These are phyloP conservation scores for Salvia splendens DNA, from an alignment of 257 asterid species.

Conservation along the genomic window DNA sequence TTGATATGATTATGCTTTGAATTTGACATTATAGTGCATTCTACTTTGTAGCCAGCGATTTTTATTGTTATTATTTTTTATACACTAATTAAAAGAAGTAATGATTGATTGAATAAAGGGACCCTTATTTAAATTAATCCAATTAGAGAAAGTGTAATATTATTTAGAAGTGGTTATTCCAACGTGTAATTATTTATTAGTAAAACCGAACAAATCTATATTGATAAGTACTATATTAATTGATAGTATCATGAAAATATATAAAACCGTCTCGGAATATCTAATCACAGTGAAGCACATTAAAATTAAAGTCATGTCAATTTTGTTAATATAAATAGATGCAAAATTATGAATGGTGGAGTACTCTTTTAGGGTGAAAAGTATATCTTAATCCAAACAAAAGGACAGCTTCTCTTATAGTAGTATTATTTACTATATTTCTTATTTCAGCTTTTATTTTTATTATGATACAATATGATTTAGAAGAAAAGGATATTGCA, in stretches of 20 bases:
- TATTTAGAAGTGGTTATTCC: conserved; percentile 14
- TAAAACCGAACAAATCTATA: not conserved
- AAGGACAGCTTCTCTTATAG: too few species aligned
- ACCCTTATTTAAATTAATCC: conserved; percentile 1
- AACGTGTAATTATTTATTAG: conserved; percentile 14
- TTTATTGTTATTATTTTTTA: not conserved
- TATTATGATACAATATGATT: not conserved
- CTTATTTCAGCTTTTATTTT: too few species aligned
- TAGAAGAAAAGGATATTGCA: conserved; percentile 6
- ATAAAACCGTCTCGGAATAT: too few species aligned
- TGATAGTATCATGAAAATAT: too few species aligned
- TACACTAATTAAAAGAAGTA: conserved; percentile 11
- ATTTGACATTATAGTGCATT: conserved; percentile 25
- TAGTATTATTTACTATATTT: not conserved
- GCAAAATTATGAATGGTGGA: too few species aligned
- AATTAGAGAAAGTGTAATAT: not conserved
- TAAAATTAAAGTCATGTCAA: too few species aligned
- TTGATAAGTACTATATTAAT: not conserved
- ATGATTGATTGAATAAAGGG: conserved; percentile 27
- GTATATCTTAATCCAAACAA: too few species aligned
- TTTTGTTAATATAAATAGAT: too few species aligned
- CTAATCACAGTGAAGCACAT: too few species aligned
- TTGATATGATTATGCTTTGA: conserved; percentile 26
- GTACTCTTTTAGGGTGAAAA: too few species aligned
- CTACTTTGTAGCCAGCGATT: conserved; percentile 16